phyloP scores from a whole-genome alignment of 441 rosid genomes.

The Aquilaria agallochum region DNA sequence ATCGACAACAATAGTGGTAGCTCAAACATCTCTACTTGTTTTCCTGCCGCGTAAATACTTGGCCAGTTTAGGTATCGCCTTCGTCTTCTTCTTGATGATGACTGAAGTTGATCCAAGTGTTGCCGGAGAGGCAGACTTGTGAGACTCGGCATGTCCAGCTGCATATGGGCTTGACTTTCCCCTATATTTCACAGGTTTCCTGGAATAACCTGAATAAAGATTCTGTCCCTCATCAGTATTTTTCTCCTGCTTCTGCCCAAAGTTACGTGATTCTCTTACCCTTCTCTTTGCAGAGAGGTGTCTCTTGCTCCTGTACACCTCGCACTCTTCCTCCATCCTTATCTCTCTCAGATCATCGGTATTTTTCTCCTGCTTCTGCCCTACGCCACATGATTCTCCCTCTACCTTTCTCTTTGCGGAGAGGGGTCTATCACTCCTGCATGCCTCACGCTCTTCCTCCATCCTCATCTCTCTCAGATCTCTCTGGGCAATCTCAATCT shows the following conservation, averaged over 20 bases:
- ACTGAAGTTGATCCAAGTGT: constrained; percentile 34
- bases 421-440: constrained; percentile 34
- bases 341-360: constrained; percentile 28
- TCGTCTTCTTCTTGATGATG: constrained; percentile 47
- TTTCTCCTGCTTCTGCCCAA: constrained; percentile 24
- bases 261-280: constrained; percentile 30
- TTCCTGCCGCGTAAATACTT: constrained; percentile 40
- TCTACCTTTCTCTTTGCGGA: constrained; percentile 40
- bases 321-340: constrained; percentile 50
- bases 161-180: constrained; percentile 27
- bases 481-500: constrained; percentile 42
- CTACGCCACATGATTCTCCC: constrained; percentile 32
- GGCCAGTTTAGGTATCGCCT: constrained; percentile 46
- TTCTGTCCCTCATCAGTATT: constrained; percentile 12
- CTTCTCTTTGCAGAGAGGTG: constrained; percentile 38
- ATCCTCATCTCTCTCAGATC: constrained; percentile 35
- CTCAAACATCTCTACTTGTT: constrained; percentile 4
- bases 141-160: constrained; percentile 31
- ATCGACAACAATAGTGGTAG: neutral
- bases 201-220: constrained; percentile 12
- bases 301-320: constrained; percentile 34
- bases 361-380: constrained; percentile 18
- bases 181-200: constrained; percentile 31
- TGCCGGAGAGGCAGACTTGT: constrained; percentile 42
- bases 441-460: constrained; percentile 50